Evolutionary conservation across 768 basidiomycete genomes (phyloP), one percentile per base, ranked within the genome.

Genomic region (Lactarius hatsudake): DNA sequence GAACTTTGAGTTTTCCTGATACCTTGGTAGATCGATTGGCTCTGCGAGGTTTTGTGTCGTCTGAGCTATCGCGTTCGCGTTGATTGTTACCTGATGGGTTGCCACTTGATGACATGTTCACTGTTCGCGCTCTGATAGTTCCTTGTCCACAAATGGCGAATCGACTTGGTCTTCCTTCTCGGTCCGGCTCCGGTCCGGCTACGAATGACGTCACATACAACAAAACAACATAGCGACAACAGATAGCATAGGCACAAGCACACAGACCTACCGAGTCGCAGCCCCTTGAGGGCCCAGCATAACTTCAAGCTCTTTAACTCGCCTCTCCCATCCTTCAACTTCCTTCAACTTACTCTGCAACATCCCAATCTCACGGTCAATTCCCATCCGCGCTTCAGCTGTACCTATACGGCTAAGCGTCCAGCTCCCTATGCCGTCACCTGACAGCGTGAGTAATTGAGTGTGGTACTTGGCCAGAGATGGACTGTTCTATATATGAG

Each of bases 391-490:
- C 78, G 90, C 89, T 76, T 89, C 89, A 1, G 82, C 86, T 2
- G 89, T 88, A 13, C 90, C 88, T 42, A 94, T 84, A 9, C 84
- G 83, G 4, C 84, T 80, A 5, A 93, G 82, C 36, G 85, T 86
- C 91, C 92, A 94, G 62, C 81, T 76, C 1, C 88, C 88, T 0
- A 86, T 82, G 1, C 83, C 84, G 58, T 91, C 90, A 9, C 94
- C 93, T 8, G 81, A 78, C 17, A 98, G 80, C 0, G 91, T 91
- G 20, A 98, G 82, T 32, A 96, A 82, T 58, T 91, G 89, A 4
- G 86, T 91, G 76, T 98, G 96, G 74, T 97, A 96, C 74, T 91
- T 94, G 72, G 86, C 85, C 66, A 98, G 78, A 0, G 91, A 88
- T 0, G 94, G 95, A 15, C 96, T 89, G 69, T 3, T 69, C 51